These are phyloP conservation scores for Phoenix dactylifera DNA, from an alignment of 176 grass and related monocot genomes.

Conservation along the genomic window DNA sequence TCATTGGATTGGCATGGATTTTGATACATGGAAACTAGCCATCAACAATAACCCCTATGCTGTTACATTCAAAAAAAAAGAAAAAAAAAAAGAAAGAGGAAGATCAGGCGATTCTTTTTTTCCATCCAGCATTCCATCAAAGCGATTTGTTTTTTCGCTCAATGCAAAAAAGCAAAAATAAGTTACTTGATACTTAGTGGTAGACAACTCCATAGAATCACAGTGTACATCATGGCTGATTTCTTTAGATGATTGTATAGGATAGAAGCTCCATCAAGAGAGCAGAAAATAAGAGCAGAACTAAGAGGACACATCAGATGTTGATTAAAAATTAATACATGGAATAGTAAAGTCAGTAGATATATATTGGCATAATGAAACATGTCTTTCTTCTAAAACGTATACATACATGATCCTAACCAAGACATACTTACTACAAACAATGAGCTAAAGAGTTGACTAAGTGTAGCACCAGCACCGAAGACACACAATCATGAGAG, in stretches of 20 bases:
- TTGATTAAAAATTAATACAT: conserved; percentile 8
- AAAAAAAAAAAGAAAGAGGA: too few relatives aligned
- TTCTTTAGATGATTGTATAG: conserved; percentile 73
- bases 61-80: too few relatives aligned
- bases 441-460: conserved; percentile 77
- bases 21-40: too few relatives aligned
- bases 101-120: too few relatives aligned
- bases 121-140: too few relatives aligned
- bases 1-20: too few relatives aligned
- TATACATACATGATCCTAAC: conserved; percentile 76
- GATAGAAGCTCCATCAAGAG: conserved; percentile 88
- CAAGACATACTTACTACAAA: conserved; percentile 90
- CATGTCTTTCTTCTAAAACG: too few relatives aligned
- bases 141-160: too few relatives aligned
- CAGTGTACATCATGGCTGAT: conserved; percentile 42
- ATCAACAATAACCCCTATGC: too few relatives aligned
- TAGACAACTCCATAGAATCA: conserved; percentile 37
- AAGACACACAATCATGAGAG: conserved; percentile 92
- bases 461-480: conserved; percentile 82
- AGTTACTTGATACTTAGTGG: conserved; percentile 28
- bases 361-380: too few relatives aligned
- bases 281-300: conserved; percentile 72
- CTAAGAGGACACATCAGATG: conserved; percentile 26
- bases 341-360: background rate
- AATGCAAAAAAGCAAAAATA: background rate